These are phyloP conservation scores for Adansonia grandidieri DNA, from an alignment of 441 rosid genomes.

Conservation along the genomic window DNA sequence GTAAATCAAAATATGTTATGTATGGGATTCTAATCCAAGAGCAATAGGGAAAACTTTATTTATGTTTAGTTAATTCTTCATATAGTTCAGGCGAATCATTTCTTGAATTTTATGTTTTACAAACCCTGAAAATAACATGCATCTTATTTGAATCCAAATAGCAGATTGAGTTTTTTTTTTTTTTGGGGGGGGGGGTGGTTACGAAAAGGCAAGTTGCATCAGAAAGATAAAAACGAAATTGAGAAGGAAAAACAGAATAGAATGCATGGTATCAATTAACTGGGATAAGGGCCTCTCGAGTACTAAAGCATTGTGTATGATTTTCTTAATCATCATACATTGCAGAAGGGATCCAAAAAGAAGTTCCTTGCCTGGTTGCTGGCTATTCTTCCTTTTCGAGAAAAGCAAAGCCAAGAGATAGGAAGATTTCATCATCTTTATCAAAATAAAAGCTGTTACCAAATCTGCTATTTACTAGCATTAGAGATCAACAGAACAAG, in stretches of 20 bases:
- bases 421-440: constrained; percentile 17
- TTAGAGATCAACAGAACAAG: neutral
- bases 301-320: constrained; percentile 12
- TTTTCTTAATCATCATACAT: too few relatives aligned
- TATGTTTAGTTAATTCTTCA: too few relatives aligned
- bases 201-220: neutral
- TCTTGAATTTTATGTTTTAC: too few relatives aligned
- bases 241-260: neutral
- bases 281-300: too few relatives aligned
- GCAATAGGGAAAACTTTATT: too few relatives aligned
- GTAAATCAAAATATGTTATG: too few relatives aligned
- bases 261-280: neutral
- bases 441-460: neutral
- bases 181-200: neutral
- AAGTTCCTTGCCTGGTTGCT: constrained; percentile 35
- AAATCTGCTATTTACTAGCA: neutral
- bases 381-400: constrained; percentile 32
- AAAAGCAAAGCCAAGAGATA: constrained; percentile 20
- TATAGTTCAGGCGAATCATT: too few relatives aligned
- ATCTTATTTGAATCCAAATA: neutral
- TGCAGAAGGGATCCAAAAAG: constrained; percentile 25
- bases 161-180: neutral
- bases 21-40: too few relatives aligned
- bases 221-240: neutral
- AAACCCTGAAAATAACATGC: neutral